These are phyloP conservation scores for Ceratobasidium sp. DNA, from an alignment of 1,284 basidiomycete genomes.

Conservation along the genomic window DNA sequence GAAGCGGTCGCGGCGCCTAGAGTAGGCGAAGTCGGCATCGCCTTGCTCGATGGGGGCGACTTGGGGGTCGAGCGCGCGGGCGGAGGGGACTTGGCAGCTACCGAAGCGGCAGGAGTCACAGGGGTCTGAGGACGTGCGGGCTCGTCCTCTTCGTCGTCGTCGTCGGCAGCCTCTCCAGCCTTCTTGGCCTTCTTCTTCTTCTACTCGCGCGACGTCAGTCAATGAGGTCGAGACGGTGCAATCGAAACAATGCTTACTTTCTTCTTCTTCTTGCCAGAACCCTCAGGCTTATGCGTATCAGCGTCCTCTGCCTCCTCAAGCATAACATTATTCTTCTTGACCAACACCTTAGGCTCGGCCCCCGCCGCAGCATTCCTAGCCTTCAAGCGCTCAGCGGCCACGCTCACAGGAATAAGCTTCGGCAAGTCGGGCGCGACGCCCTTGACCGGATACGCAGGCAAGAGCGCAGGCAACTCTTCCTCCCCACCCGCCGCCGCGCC, in stretches of 20 bases:
- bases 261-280: slow-evolving; percentile 31
- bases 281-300: slow-evolving; percentile 20
- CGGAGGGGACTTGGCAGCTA: slow-evolving; percentile 23
- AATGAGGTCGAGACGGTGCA: too few relatives aligned
- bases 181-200: slow-evolving; percentile 48
- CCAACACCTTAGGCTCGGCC: slow-evolving; percentile 26
- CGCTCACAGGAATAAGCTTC: slow-evolving; percentile 33
- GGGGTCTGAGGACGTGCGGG: slow-evolving; percentile 14
- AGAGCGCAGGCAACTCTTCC: slow-evolving; percentile 19
- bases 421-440: slow-evolving; percentile 19
- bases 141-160: slow-evolving; percentile 33
- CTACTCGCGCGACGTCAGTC: slow-evolving; percentile 23
- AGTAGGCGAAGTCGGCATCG: neutral
- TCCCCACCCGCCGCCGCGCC: slow-evolving; percentile 27
- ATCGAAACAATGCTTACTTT: slow-evolving; percentile 17
- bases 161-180: slow-evolving; percentile 21
- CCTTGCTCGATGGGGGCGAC: slow-evolving; percentile 2
- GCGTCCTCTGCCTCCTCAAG: slow-evolving; percentile 40
- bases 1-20: slow-evolving; percentile 32
- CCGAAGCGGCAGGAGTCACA: slow-evolving; percentile 1
- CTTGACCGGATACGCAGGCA: slow-evolving; percentile 23
- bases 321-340: slow-evolving; percentile 38
- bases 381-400: slow-evolving; percentile 38
- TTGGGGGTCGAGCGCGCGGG: slow-evolving; percentile 10
- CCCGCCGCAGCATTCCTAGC: neutral